A percentile compares a stretch with the other conserved stretches of the same genome.
Evolutionary conservation across 768 basidiomycete genomes (phyloP).

Genomic region (Tephrocybe sp.): DNA sequence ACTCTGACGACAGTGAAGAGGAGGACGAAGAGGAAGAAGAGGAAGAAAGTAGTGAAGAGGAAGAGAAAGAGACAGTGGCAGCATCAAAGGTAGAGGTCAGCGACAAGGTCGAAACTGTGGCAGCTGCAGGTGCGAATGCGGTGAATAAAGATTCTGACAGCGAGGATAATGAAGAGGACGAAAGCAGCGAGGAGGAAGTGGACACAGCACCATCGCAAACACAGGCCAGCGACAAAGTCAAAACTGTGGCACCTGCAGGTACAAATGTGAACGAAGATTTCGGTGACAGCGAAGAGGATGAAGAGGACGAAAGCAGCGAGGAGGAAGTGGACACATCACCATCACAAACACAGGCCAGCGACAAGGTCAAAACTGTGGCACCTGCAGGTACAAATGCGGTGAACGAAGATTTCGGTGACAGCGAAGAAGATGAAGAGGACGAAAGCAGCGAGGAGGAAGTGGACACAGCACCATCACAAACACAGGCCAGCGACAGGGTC

Average conservation of each 20-base stretch:
- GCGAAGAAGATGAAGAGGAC: background rate
- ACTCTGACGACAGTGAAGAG: slow-evolving; percentile 4
- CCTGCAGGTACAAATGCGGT: background rate
- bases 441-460: no score
- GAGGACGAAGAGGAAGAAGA: slow-evolving; percentile 5
- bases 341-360: background rate
- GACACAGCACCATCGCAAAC: no score
- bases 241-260: no score
- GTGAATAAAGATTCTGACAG: background rate
- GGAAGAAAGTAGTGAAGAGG: background rate
- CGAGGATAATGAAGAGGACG: background rate
- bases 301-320: background rate
- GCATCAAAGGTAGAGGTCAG: background rate
- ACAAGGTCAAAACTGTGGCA: background rate
- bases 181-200: no score
- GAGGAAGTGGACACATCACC: background rate
- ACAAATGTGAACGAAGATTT: background rate
- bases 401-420: background rate
- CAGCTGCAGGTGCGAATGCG: background rate
- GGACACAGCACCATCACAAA: no score
- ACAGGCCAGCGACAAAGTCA: no score
- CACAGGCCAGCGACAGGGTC: no score
- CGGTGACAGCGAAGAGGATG: slow-evolving; percentile 1
- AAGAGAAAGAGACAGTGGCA: background rate
- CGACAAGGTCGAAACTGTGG: background rate